phyloP scores from a whole-genome alignment of 2,329 filamentous ascomycete genomes.

The Davidsoniella eucalypti region DNA sequence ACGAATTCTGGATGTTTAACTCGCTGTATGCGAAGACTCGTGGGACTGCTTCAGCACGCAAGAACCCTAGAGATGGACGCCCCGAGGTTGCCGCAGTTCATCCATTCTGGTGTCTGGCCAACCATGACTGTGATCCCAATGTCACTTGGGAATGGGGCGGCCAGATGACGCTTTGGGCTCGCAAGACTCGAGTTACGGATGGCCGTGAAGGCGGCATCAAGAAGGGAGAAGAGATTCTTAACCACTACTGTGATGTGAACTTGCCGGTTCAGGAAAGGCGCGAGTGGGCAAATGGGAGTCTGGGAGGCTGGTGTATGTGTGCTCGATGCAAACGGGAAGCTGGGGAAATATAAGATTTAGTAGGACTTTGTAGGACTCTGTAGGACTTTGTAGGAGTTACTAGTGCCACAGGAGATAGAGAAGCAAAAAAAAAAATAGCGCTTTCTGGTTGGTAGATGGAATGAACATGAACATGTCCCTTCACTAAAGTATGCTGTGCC shows the following conservation, averaged over 20 bases:
- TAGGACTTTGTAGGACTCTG: not conserved
- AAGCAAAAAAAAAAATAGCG: not conserved
- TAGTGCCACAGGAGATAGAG: not conserved
- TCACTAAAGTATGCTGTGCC: no score
- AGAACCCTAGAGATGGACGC: constrained; percentile 58
- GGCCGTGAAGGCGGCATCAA: constrained; percentile 42
- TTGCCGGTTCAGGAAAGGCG: constrained; percentile 63
- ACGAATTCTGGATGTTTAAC: constrained; percentile 75
- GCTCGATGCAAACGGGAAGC: constrained; percentile 62
- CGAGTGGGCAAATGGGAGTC: constrained; percentile 74
- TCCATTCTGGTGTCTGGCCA: constrained; percentile 89
- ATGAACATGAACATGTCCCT: no score
- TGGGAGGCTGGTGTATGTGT: constrained; percentile 84
- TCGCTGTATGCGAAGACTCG: constrained; percentile 87
- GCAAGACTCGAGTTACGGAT: constrained; percentile 39
- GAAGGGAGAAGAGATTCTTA: constrained; percentile 71
- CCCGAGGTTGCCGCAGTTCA: constrained; percentile 90
- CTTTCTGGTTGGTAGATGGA: no score
- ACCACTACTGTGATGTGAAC: constrained; percentile 84
- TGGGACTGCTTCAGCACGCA: constrained; percentile 75
- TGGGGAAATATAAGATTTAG: constrained; percentile 14
- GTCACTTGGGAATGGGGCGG: constrained; percentile 89
- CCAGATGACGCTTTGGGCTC: constrained; percentile 52
- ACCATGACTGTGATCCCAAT: constrained; percentile 91
- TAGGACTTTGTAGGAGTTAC: not conserved